These are phyloP conservation scores for Verbena officinalis DNA, from an alignment of 257 asterid genomes.

Conservation along the genomic window DNA sequence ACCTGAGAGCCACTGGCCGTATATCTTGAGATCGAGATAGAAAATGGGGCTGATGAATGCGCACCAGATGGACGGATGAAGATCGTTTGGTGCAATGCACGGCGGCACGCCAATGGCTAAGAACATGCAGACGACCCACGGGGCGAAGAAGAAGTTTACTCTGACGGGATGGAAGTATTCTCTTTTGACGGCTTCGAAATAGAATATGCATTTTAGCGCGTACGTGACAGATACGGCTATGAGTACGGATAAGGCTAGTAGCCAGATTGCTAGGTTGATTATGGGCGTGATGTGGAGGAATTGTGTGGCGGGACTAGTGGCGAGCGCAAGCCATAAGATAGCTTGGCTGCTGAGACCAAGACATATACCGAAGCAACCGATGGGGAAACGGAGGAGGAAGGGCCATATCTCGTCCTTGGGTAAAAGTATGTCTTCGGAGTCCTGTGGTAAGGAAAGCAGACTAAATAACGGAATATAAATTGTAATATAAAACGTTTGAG, in stretches of 20 bases:
- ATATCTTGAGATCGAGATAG: slow-evolving; percentile 78
- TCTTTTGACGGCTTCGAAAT: slow-evolving; percentile 87
- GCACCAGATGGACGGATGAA: slow-evolving; percentile 76
- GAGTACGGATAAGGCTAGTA: slow-evolving; percentile 59
- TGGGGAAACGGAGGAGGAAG: slow-evolving; percentile 90
- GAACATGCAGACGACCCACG: slow-evolving; percentile 90
- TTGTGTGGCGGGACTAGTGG: slow-evolving; percentile 63
- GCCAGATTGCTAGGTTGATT: slow-evolving; percentile 76
- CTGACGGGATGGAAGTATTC: slow-evolving; percentile 88
- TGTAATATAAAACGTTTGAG: too few relatives aligned
- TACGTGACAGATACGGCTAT: slow-evolving; percentile 63
- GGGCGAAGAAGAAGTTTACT: slow-evolving; percentile 95
- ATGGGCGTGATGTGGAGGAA: slow-evolving; percentile 71
- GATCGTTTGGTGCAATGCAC: slow-evolving; percentile 32
- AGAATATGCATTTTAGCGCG: slow-evolving; percentile 61
- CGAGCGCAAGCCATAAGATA: slow-evolving; percentile 71
- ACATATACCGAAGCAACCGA: slow-evolving; percentile 90
- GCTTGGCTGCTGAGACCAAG: slow-evolving; percentile 95
- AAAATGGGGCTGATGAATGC: slow-evolving; percentile 64
- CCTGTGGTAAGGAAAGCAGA: slow-evolving; percentile 44
- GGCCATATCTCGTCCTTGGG: slow-evolving; percentile 92
- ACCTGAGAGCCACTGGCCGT: slow-evolving; percentile 96
- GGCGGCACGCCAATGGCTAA: slow-evolving; percentile 80
- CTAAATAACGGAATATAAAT: neutral
- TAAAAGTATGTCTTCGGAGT: slow-evolving; percentile 81